A percentile compares a stretch with the other conserved stretches of the same genome.
phyloP scores from a whole-genome alignment of 768 basidiomycete species.

The Phylloporus arenicola region DNA sequence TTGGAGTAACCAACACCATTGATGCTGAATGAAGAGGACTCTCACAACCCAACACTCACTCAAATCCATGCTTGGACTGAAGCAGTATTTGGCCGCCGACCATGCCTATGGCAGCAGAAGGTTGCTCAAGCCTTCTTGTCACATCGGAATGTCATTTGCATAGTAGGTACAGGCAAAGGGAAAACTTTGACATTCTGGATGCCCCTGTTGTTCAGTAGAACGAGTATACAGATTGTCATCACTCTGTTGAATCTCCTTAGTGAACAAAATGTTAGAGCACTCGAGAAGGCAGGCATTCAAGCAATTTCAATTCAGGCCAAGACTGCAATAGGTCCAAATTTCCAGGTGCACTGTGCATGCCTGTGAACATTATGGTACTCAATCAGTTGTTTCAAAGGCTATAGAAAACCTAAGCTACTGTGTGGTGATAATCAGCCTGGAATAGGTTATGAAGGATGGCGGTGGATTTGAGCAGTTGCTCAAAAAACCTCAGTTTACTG shows the following conservation, averaged over 20 bases:
- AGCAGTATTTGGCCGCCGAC: neutral
- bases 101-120: neutral
- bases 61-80: neutral
- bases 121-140: neutral
- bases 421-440: constrained; percentile 6
- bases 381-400: neutral
- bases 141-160: neutral
- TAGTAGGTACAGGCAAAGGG: neutral
- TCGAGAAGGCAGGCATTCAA: neutral
- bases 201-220: neutral
- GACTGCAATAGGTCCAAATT: neutral
- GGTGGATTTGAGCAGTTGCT: constrained; percentile 13
- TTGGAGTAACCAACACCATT: neutral
- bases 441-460: constrained; percentile 9
- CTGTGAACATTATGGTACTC: neutral
- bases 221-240: neutral
- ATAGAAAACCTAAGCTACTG: constrained; percentile 1
- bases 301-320: neutral
- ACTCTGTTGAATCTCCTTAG: neutral
- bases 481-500: neutral
- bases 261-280: neutral
- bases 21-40: neutral
- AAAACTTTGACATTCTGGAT: neutral
- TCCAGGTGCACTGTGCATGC: neutral
- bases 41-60: neutral